Conservation (phyloP, 2,329 filamentous ascomycete species). For the Arthrobotrys sinensis region DNA sequence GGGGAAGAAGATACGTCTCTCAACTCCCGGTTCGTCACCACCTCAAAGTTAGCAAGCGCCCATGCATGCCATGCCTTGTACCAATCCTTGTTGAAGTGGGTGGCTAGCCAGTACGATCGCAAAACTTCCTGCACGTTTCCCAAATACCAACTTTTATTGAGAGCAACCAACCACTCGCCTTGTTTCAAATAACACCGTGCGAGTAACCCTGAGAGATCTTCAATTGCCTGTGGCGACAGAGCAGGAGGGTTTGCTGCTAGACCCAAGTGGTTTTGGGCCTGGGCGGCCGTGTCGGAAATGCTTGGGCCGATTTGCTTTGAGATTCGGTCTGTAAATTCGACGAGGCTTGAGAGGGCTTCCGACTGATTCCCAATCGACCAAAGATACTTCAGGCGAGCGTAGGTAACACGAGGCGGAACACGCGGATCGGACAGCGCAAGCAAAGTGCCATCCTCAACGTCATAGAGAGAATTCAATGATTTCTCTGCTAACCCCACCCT, state of each 20-base stretch:
- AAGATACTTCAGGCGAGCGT: constrained; percentile 96
- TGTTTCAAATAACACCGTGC: constrained; percentile 97
- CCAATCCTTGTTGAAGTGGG: constrained; percentile 92
- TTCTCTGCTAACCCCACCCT: constrained; percentile 96
- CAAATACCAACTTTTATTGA: constrained; percentile 87
- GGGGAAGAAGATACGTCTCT: constrained; percentile 72
- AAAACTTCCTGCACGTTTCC: constrained; percentile 90
- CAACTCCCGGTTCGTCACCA: constrained; percentile 82
- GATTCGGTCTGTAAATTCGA: constrained; percentile 75
- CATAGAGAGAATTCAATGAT: constrained; percentile 90
- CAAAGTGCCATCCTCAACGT: constrained; percentile 73
- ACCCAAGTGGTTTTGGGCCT: constrained; percentile 45
- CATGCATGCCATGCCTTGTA: constrained; percentile 99
- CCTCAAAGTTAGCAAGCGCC: constrained; percentile 98
- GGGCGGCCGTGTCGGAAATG: constrained; percentile 28
- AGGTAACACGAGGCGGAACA: constrained; percentile 84
- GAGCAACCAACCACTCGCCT: constrained; percentile 91
- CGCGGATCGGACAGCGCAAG: constrained; percentile 68
- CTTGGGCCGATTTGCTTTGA: constrained; percentile 72
- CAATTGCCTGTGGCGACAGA: constrained; percentile 66
- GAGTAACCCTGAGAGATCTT: constrained; percentile 78
- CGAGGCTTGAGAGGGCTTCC: constrained; percentile 74
- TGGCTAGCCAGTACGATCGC: constrained; percentile 90
- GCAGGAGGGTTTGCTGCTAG: constrained; percentile 55
- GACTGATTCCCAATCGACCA: constrained; percentile 86